phyloP scores from a whole-genome alignment of 768 basidiomycete species.

The Dendrothele bispora region DNA sequence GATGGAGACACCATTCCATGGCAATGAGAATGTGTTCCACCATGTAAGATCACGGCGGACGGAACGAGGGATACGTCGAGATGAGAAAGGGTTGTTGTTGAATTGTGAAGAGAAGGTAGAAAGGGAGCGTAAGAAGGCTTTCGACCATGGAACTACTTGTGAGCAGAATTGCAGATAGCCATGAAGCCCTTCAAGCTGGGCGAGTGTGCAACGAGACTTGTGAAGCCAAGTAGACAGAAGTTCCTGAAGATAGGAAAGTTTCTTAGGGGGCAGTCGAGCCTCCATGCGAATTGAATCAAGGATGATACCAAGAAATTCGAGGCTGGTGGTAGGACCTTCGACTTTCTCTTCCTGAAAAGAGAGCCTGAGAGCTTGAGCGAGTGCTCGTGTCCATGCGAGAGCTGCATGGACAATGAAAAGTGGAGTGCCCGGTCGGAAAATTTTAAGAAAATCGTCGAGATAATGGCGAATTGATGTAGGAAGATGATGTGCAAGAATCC shows the following conservation, averaged over 20 bases:
- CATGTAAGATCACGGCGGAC: neutral
- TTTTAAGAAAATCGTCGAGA: too few relatives aligned
- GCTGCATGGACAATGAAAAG: neutral
- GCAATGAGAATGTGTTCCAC: neutral
- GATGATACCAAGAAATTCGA: constrained; percentile 4
- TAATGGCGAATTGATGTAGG: too few relatives aligned
- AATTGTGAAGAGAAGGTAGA: neutral
- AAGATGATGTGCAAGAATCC: too few relatives aligned
- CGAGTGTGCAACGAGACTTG: constrained; percentile 3
- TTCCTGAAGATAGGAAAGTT: neutral
- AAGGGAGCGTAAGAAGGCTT: neutral
- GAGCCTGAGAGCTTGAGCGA: constrained; percentile 13
- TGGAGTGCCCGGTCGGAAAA: too few relatives aligned
- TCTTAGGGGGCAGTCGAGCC: constrained; percentile 4
- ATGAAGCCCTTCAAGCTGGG: constrained; percentile 13
- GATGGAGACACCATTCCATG: constrained; percentile 7
- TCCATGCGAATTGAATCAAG: constrained; percentile 17
- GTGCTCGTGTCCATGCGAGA: neutral
- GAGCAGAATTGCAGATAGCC: constrained; percentile 2
- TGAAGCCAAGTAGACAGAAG: constrained; percentile 2
- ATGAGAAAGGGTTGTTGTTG: neutral
- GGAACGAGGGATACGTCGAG: neutral
- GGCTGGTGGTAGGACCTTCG: neutral
- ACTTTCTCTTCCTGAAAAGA: constrained; percentile 13
- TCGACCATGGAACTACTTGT: neutral